Conservation (phyloP, 2,329 filamentous ascomycete genomes). For the Penicillium brasilianum region DNA sequence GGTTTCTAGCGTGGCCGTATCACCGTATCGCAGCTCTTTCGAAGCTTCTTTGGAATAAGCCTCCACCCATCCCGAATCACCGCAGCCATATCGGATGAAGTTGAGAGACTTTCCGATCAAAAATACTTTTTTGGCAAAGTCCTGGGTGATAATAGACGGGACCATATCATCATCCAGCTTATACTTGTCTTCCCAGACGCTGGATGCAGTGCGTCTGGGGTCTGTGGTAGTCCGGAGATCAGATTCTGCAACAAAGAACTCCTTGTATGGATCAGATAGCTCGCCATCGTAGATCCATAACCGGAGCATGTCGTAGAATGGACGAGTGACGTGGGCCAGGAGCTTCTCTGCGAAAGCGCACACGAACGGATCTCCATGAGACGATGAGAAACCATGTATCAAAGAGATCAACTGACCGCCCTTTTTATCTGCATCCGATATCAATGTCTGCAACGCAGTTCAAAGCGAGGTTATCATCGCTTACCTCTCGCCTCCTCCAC, state of each 20-base stretch:
- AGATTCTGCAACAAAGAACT: conserved; percentile 94
- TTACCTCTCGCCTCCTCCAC: conserved; percentile 84
- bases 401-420: conserved; percentile 92
- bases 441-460: conserved; percentile 10
- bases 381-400: conserved; percentile 90
- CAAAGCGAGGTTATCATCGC: conserved; percentile 19
- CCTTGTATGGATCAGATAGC: conserved; percentile 90
- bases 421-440: conserved; percentile 59
- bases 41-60: conserved; percentile 91
- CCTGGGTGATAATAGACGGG: conserved; percentile 87
- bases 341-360: conserved; percentile 90
- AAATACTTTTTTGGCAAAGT: conserved; percentile 96
- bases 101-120: conserved; percentile 97
- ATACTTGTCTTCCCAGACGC: conserved; percentile 98
- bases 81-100: conserved; percentile 95
- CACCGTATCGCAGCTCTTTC: conserved; percentile 88
- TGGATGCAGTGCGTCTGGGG: conserved; percentile 67
- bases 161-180: conserved; percentile 83
- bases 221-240: conserved; percentile 59
- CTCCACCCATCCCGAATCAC: conserved; percentile 93
- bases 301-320: conserved; percentile 94
- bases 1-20: conserved; percentile 85
- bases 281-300: conserved; percentile 99
- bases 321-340: conserved; percentile 82
- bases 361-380: conserved; percentile 94